Base-by-base conservation (phyloP, 2,329 filamentous ascomycete species). In the Lojkania enalia region DNA sequence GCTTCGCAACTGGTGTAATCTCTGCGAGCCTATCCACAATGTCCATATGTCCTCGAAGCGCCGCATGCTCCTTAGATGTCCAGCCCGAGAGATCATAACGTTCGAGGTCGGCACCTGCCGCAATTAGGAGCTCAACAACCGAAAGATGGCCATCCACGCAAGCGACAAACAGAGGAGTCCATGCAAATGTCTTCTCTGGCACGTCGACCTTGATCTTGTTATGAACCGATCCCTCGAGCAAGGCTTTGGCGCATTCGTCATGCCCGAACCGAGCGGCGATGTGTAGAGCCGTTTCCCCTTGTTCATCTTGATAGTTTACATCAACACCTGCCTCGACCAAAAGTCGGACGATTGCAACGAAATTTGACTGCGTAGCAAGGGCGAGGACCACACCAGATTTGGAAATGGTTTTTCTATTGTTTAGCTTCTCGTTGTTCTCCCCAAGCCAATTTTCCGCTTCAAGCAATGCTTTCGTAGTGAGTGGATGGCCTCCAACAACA, bases 101-200 rank as follows among this genome's bases (percentile, higher is more conserved):
- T 44, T 85, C 84, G 2, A 90, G 73, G 47, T 95, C 83, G 0
- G 90, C 89, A 1, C 89, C 89, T 16, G 87, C 86, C 37, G 86
- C 81, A 30, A 95, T 80, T 3, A 99, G 77, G 18, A 94, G 76
- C 61, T 90, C 80, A 0, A 88, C 88, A 30, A 96, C 82, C 0
- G 79, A 72, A 9, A 90, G 70, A 53, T 90, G 86, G 0, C 92
- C 92, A 61, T 99, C 91, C 2, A 97, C 92, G 42, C 87, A 88
- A 7, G 92, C 89, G 52, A 96, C 87, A 63, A 96, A 94, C 11
- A 99, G 76, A n/a, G 94, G 89, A 1, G 94, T 96, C 92, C 94
- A 99, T 2, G 86, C 84, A 63, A 95, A 97, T 0, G 87, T 86
- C 42, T 86, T 87, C 64, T 99, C 94, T 0, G 80, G 73, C 25